phyloP scores from a whole-genome alignment of 139 green algal genomes.

The Pleodorina starrii region DNA sequence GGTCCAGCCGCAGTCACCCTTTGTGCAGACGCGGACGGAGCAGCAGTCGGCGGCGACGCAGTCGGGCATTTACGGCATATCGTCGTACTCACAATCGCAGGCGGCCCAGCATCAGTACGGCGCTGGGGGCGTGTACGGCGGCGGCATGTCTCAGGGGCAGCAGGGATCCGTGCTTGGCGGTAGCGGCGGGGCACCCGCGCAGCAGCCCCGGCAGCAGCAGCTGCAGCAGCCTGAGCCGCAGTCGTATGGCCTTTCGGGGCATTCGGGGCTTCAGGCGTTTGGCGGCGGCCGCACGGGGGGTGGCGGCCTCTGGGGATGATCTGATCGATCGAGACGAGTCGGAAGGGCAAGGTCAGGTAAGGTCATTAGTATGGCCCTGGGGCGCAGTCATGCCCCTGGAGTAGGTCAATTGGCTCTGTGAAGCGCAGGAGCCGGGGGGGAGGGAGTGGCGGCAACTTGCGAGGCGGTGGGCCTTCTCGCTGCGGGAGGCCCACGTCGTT shows the following conservation, averaged over 20 bases:
- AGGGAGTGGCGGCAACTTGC: too few species aligned
- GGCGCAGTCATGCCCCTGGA: too few species aligned
- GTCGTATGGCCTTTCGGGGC: background rate
- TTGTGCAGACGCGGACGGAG: background rate
- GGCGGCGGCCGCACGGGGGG: background rate
- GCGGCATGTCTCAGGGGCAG: background rate
- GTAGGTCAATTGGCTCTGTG: too few species aligned
- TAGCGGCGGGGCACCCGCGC: background rate
- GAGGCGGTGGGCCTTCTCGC: too few species aligned
- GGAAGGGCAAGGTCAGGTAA: too few species aligned
- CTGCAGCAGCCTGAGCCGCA: background rate
- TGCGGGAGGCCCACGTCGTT: too few species aligned
- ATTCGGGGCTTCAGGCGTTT: background rate
- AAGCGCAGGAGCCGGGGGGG: too few species aligned
- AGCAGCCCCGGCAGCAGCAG: conserved; percentile 18
- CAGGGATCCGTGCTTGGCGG: background rate
- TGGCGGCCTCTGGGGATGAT: conserved; percentile 8
- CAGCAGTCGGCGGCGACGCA: too few species aligned
- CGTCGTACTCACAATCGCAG: background rate
- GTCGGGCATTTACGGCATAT: background rate
- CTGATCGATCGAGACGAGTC: too few species aligned
- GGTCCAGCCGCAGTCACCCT: background rate
- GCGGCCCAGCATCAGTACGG: conserved; percentile 1
- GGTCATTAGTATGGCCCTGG: too few species aligned
- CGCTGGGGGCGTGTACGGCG: background rate